Percentiles rank a stretch among this genome's conserved stretches.
phyloP scores from a whole-genome alignment of 768 basidiomycete genomes.

The Boletus sp. region DNA sequence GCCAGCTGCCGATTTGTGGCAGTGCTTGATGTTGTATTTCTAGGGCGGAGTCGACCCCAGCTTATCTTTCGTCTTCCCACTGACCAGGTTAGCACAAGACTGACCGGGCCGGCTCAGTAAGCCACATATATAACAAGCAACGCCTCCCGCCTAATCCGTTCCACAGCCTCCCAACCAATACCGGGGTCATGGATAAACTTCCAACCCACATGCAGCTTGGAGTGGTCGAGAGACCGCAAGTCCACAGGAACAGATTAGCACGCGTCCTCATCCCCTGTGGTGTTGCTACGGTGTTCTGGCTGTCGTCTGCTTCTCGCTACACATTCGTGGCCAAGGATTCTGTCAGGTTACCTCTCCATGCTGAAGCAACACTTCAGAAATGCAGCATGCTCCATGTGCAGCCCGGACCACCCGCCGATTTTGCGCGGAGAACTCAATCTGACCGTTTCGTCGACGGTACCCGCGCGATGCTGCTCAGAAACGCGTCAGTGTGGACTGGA shows the following conservation, averaged over 20 bases:
- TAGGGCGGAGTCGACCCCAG: neutral
- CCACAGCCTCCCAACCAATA: neutral
- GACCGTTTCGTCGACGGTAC: slow-evolving; percentile 41
- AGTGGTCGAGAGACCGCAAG: slow-evolving; percentile 11
- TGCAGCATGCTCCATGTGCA: slow-evolving; percentile 35
- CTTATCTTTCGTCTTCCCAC: neutral
- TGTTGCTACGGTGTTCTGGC: slow-evolving; percentile 11
- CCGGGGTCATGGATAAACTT: slow-evolving; percentile 29
- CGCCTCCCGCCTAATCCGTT: neutral
- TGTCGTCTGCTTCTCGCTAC: slow-evolving; percentile 20
- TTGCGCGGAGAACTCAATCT: slow-evolving; percentile 33
- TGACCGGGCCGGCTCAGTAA: too few species aligned
- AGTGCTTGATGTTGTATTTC: neutral
- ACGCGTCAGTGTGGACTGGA: slow-evolving; percentile 57
- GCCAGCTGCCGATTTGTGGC: slow-evolving; percentile 8
- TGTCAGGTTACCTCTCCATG: slow-evolving; percentile 29
- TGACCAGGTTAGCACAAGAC: neutral
- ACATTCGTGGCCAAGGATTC: slow-evolving; percentile 3
- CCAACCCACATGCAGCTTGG: slow-evolving; percentile 13
- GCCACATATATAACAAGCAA: neutral
- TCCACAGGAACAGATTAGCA: slow-evolving; percentile 11
- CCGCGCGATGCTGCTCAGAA: slow-evolving; percentile 38
- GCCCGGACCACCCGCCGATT: slow-evolving; percentile 39
- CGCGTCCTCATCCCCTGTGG: slow-evolving; percentile 21
- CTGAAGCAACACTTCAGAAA: slow-evolving; percentile 30